These are phyloP conservation scores for Zygoascus hellenicus DNA, from an alignment of 1,139 yeast species.

Conservation along the genomic window DNA sequence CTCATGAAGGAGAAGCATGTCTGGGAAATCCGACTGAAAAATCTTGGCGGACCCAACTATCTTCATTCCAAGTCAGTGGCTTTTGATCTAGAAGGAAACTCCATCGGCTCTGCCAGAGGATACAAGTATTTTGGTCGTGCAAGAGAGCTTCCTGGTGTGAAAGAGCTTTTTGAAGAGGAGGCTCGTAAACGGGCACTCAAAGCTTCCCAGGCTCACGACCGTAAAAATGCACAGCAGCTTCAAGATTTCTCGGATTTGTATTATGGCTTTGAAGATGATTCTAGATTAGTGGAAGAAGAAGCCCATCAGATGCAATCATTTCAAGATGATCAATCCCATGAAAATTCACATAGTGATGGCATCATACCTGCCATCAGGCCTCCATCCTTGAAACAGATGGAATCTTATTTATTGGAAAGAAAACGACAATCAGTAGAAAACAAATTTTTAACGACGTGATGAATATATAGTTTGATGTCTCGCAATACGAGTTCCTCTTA, in stretches of 20 bases:
- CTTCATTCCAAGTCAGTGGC: constrained; percentile 12
- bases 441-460: constrained; percentile 15
- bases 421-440: constrained; percentile 42
- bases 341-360: constrained; percentile 14
- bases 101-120: constrained; percentile 41
- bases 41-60: constrained; percentile 68
- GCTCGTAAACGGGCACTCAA: constrained; percentile 20
- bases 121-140: constrained; percentile 82
- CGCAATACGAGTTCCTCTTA: neutral
- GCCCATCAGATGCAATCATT: constrained; percentile 16
- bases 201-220: constrained; percentile 18
- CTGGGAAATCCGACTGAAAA: constrained; percentile 72
- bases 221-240: constrained; percentile 20
- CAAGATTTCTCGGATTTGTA: constrained; percentile 36
- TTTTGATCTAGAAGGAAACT: constrained; percentile 29
- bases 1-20: constrained; percentile 60
- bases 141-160: constrained; percentile 70
- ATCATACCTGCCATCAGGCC: constrained; percentile 21
- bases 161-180: constrained; percentile 41
- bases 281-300: constrained; percentile 27
- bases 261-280: constrained; percentile 43
- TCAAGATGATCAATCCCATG: neutral
- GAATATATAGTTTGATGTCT: neutral
- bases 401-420: constrained; percentile 43
- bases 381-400: constrained; percentile 42